Evolutionary conservation across 352 stramenopile species (phyloP), one percentile per base, ranked within the genome.

Genomic region (Phytophthora megakarya): DNA sequence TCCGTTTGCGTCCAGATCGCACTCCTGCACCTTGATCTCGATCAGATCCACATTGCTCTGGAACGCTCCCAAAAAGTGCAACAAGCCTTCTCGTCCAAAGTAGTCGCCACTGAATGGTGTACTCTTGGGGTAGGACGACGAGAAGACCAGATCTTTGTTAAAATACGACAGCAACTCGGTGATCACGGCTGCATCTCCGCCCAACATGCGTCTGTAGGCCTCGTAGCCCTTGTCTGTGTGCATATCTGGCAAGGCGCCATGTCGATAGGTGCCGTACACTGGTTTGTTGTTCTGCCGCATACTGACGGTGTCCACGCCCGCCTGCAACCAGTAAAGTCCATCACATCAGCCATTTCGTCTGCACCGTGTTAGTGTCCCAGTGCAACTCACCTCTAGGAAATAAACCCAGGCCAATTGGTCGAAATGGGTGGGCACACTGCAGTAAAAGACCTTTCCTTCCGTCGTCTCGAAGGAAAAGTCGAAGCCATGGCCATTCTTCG

Each of bases 81-180:
- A 55, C 18, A 95, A 50, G 0, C 88, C 88, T 72, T 96, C 88
- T 16, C 88, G 83, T 6, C 88, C 88, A 53, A 95, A 95, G 69
- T 92, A 96, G 45, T 95, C 86, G 40, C 86, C 85, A 38, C 75
- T 73, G 56, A 96, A 95, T 7, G 81, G 82, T 22, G 86, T 79
- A 44, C 70, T 84, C 56, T 93, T 94, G 12, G 86, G 86, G 54
- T 92, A 94, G 21, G 75, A 85, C 28, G 84, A 93, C 50, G 86
- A 85, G 53, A 96, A 93, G 26, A 96, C 88, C 12, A 96, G 66
- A 35, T 96, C 88, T 74, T 96, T 96, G 73, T 95, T 96, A 53
- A 96, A 96, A 47, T 93, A 96, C 21, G 88, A 73, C 53, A 94
- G 53, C 39, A 94, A 67, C 32, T 96, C 86, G 23, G 71, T 85